Evolutionary conservation across 768 basidiomycete species (phyloP).

Genomic region (Suillus subaureus): DNA sequence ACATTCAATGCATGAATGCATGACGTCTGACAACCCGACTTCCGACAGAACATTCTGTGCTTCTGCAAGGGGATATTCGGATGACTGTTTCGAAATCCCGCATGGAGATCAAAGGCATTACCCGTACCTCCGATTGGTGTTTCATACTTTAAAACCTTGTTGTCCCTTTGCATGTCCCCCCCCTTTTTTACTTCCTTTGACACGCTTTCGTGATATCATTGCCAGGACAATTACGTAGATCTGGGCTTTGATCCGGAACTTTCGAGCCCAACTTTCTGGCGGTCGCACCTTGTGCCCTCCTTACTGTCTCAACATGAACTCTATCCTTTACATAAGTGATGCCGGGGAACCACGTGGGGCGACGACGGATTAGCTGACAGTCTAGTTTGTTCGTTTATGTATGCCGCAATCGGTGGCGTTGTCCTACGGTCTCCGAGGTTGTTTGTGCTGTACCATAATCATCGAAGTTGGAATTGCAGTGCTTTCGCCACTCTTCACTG

Average conservation of each 20-base stretch:
- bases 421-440: slow-evolving; percentile 2
- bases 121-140: background rate
- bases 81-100: background rate
- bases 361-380: background rate
- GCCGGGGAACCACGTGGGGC: background rate
- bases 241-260: background rate
- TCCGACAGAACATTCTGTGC: background rate
- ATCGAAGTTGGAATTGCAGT: background rate
- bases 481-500: background rate
- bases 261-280: background rate
- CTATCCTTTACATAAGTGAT: background rate
- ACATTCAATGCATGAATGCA: background rate
- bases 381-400: background rate
- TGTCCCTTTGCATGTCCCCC: slow-evolving; percentile 2
- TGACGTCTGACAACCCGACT: background rate
- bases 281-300: background rate
- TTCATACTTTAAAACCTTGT: slow-evolving; percentile 8
- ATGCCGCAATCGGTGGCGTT: slow-evolving; percentile 3
- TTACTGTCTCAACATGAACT: background rate
- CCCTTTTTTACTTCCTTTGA: background rate
- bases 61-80: background rate
- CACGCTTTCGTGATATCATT: slow-evolving; percentile 1
- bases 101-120: background rate
- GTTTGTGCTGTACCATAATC: background rate
- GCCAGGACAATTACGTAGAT: background rate